Conservation (phyloP, 306 rosid genomes). For the Argentina anserina region DNA sequence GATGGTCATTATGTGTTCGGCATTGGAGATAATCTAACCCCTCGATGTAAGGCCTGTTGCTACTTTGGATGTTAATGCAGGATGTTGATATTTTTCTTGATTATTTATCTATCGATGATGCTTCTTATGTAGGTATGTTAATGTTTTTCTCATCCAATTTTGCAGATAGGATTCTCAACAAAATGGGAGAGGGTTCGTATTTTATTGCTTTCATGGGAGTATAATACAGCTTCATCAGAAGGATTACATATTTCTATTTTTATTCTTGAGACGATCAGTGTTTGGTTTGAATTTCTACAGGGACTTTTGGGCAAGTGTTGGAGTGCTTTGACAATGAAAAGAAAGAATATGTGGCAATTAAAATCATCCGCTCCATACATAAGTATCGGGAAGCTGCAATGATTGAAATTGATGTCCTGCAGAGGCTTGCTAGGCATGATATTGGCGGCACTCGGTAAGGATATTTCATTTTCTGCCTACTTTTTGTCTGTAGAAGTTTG, state of each 20-base stretch:
- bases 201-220: neutral
- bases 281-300: conserved; percentile 33
- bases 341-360: conserved; percentile 67
- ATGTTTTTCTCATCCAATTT: conserved; percentile 14
- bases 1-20: conserved; percentile 69
- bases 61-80: neutral
- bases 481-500: conserved; percentile 37
- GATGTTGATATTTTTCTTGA: too few relatives aligned
- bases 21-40: conserved; percentile 61
- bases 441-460: conserved; percentile 62
- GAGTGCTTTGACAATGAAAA: conserved; percentile 74
- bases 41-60: conserved; percentile 47
- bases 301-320: conserved; percentile 82
- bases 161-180: conserved; percentile 73
- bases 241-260: neutral
- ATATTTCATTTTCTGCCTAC: conserved; percentile 17
- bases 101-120: too few relatives aligned
- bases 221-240: neutral
- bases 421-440: conserved; percentile 65
- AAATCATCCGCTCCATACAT: conserved; percentile 62
- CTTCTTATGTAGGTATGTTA: neutral
- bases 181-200: conserved; percentile 81
- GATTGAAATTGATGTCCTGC: conserved; percentile 71
- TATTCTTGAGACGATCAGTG: neutral
- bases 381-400: conserved; percentile 77